Evolutionary conservation across 1,284 basidiomycete species (phyloP).

Genomic region (Microbotryum lychnidis-dioicae): DNA sequence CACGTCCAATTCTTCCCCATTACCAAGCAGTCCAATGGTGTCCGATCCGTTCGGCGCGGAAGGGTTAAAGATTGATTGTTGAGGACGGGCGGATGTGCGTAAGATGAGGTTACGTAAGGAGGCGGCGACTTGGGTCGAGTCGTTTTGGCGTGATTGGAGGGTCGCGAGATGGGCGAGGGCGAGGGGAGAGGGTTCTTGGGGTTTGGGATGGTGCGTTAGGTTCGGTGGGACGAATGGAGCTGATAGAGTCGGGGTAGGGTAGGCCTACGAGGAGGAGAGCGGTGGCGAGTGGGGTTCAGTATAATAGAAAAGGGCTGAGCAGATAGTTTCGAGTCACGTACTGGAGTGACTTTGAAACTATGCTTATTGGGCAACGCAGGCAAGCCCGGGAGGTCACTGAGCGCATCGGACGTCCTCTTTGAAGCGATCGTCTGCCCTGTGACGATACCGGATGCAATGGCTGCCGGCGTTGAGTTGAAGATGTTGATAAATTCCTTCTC

Average conservation of each 20-base stretch:
- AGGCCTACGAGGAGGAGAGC: slow-evolving; percentile 14
- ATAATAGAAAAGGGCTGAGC: no score
- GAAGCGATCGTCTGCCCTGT: no score
- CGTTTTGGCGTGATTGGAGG: slow-evolving; percentile 24
- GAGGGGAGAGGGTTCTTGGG: slow-evolving; percentile 14
- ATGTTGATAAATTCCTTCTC: no score
- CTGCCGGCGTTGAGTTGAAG: no score
- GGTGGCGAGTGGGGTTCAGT: no score
- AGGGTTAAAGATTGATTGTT: not conserved
- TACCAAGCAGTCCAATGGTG: not conserved
- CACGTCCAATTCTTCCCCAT: slow-evolving; percentile 16
- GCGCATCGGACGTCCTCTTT: no score
- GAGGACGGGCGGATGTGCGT: slow-evolving; percentile 6
- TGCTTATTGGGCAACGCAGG: no score
- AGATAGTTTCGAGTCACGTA: no score
- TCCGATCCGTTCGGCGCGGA: not conserved
- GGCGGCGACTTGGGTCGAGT: slow-evolving; percentile 24
- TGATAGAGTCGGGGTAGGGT: slow-evolving; percentile 19
- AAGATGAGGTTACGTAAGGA: slow-evolving; percentile 26
- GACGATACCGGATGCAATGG: no score
- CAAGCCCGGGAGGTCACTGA: no score
- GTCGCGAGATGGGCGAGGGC: slow-evolving; percentile 27
- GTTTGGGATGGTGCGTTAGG: slow-evolving; percentile 6
- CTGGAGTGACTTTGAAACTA: no score
- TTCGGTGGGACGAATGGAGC: slow-evolving; percentile 18